Base-by-base conservation (phyloP, 495 filamentous ascomycete species). In the Aspergillus bertholletiae region DNA sequence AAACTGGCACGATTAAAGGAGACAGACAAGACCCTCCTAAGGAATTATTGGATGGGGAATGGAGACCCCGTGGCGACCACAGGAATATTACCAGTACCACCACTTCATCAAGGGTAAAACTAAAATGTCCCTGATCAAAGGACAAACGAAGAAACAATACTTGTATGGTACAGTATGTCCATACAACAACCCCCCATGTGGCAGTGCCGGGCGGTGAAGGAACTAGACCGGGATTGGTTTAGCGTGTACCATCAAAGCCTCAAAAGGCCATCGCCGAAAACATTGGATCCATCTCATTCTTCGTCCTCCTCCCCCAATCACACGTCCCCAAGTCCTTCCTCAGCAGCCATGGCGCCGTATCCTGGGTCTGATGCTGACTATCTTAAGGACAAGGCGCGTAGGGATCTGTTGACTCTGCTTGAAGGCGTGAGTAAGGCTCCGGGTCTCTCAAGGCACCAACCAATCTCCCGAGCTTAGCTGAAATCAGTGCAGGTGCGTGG, bases 321-420 rank as follows among this genome's bases (percentile, higher is more conserved):
- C 11, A 24, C 49, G 37, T 37, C 34, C 34, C 17, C 34, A 37
- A 37, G 34, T n/a, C 2, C 34, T 20, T 32, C 39, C 22, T 26
- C 35, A 5, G 45, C 41, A 32, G 64, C 62, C 56, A 85, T 85
- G 82, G 79, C 81, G 62, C 88, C 88, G 74, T 81, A 85, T 75
- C 75, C 78, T 67, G 83, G 80, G 63, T 87, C 93, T 70, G 88
- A 92, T 71, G 84, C 88, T 20, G 86, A 90, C 63, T 80, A 90
- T 67, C 83, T 93, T 60, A 84, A 81, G 69, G 88, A 94, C 48
- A 89, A 88, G 70, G 87, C 88, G 63, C 84, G 89, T 49, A 92
- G 88, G 69, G 89, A 95, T 68, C 79, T 96, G 55, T 77, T 96
- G 63, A 84, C 85, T 70, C 83, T 96, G 53, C 84, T 96, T 50